Evolutionary conservation across 2,329 filamentous ascomycete genomes (phyloP).

Genomic region (Fusarium sp.): DNA sequence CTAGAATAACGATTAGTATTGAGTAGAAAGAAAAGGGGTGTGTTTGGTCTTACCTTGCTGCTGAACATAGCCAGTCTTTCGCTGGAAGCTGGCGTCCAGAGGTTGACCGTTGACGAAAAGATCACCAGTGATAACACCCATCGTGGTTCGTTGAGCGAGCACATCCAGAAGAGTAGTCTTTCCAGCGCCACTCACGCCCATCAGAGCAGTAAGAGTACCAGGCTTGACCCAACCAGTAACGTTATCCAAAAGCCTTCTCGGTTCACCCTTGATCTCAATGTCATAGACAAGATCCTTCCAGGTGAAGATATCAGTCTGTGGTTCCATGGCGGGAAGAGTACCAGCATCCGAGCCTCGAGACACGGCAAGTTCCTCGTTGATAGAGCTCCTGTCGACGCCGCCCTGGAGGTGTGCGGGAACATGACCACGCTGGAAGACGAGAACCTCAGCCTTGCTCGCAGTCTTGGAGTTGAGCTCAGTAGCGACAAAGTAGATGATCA

Average conservation of each 20-base stretch:
- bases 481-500: background rate
- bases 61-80: constrained; percentile 76
- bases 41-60: constrained; percentile 63
- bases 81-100: constrained; percentile 69
- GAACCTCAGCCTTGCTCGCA: background rate
- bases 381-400: background rate
- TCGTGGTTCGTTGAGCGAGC: constrained; percentile 64
- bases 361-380: background rate
- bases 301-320: background rate
- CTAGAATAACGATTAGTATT: constrained; percentile 37
- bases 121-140: constrained; percentile 74
- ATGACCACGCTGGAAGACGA: background rate
- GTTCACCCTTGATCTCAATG: constrained; percentile 79
- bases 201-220: constrained; percentile 84
- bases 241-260: constrained; percentile 79
- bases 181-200: constrained; percentile 68
- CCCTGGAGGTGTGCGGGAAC: background rate
- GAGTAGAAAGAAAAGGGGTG: accelerated
- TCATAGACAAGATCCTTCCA: constrained; percentile 67
- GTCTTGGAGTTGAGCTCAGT: background rate
- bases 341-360: background rate
- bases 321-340: background rate
- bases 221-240: constrained; percentile 93
- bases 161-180: constrained; percentile 60
- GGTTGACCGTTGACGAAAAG: constrained; percentile 74